Conservation (phyloP, 345 rosid species). For the Acer yangbiense region DNA sequence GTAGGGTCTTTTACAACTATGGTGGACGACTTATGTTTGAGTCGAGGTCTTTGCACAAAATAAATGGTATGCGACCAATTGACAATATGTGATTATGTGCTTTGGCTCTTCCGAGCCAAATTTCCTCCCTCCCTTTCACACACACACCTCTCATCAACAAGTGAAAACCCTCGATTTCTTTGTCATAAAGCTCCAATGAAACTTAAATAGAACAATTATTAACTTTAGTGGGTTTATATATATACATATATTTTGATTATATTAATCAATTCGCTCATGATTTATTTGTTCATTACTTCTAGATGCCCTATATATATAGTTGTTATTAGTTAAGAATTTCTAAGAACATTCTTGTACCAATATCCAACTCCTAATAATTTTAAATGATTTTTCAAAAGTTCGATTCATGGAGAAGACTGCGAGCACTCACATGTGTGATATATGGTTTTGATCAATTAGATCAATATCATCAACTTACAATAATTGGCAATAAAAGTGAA, state of each 20-base stretch:
- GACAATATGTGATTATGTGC: not conserved
- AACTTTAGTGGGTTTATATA: no score
- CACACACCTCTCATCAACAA: not conserved
- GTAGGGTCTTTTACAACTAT: not conserved
- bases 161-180: no score
- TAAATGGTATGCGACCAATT: not conserved
- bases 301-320: not conserved
- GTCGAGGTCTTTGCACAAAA: conserved; percentile 9
- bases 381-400: not conserved
- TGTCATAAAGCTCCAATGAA: no score
- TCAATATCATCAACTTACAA: no score
- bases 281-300: not conserved
- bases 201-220: not conserved
- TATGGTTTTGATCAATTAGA: no score
- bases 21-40: not conserved
- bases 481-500: not conserved
- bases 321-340: not conserved
- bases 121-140: not conserved
- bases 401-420: not conserved
- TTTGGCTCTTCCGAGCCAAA: not conserved
- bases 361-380: not conserved
- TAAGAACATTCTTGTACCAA: not conserved
- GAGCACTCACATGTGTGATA: not conserved
- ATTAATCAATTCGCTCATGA: conserved; percentile 6
- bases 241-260: not conserved